phyloP scores from a whole-genome alignment of 1,284 basidiomycete genomes.

The Rhodofomes roseus region DNA sequence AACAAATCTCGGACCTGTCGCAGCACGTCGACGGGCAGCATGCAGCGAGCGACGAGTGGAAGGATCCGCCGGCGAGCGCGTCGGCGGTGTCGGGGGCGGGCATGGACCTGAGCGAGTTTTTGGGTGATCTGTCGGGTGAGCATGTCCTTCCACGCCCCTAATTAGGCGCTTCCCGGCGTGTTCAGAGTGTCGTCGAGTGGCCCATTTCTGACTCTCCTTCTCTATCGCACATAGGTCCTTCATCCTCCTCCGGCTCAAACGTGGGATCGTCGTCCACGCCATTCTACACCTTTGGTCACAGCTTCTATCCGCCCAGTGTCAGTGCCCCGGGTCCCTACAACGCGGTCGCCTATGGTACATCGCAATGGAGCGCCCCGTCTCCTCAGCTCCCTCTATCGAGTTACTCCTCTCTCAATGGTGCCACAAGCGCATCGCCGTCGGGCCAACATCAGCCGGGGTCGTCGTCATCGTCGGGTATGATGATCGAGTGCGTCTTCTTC shows the following conservation, averaged over 20 bases:
- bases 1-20: conserved; percentile 34
- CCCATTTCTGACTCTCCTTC: conserved; percentile 15
- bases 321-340: conserved; percentile 45
- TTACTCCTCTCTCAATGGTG: conserved; percentile 73
- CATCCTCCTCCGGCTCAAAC: conserved; percentile 26
- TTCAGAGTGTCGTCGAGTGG: neutral
- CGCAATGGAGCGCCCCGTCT: conserved; percentile 41
- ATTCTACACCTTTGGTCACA: conserved; percentile 33
- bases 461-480: conserved; percentile 36
- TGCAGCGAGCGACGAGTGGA: conserved; percentile 41
- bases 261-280: conserved; percentile 35
- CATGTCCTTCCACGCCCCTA: conserved; percentile 15
- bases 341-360: conserved; percentile 44
- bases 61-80: conserved; percentile 34
- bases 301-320: conserved; percentile 21
- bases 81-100: conserved; percentile 20
- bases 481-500: conserved; percentile 48
- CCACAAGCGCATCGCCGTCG: conserved; percentile 39
- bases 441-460: conserved; percentile 18
- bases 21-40: conserved; percentile 34
- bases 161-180: conserved; percentile 18
- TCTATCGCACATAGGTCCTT: conserved; percentile 15
- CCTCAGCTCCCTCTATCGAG: conserved; percentile 59
- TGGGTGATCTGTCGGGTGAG: conserved; percentile 36
- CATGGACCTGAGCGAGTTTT: conserved; percentile 41